Conservation (phyloP, 345 rosid genomes). For the Erysimum cheiranthoides region DNA sequence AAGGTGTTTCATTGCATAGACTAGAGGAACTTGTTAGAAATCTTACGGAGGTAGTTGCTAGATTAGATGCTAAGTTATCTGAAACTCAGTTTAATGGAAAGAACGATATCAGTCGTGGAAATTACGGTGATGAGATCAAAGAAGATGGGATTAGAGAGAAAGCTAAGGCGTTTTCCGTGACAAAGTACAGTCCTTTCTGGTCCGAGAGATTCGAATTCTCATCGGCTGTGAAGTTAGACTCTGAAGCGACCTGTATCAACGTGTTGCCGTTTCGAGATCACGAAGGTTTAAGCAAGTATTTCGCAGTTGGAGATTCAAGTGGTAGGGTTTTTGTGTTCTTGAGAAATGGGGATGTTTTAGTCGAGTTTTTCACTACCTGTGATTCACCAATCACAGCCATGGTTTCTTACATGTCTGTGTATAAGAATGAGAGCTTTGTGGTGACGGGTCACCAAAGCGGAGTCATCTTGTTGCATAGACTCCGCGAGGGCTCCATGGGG, state of each 20-base stretch:
- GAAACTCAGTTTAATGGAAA: slow-evolving; percentile 43
- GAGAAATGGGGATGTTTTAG: slow-evolving; percentile 82
- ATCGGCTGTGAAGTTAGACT: slow-evolving; percentile 82
- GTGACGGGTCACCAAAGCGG: slow-evolving; percentile 86
- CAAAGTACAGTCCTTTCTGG: slow-evolving; percentile 82
- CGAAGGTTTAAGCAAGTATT: slow-evolving; percentile 85
- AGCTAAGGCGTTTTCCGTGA: slow-evolving; percentile 56
- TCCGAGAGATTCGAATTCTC: slow-evolving; percentile 86
- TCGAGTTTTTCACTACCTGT: slow-evolving; percentile 58
- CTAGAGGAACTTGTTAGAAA: slow-evolving; percentile 79
- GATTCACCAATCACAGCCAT: slow-evolving; percentile 75
- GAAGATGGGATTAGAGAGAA: slow-evolving; percentile 50
- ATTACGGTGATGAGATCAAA: slow-evolving; percentile 15
- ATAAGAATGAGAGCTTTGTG: slow-evolving; percentile 77
- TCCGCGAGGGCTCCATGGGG: slow-evolving; percentile 61
- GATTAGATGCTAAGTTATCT: slow-evolving; percentile 60
- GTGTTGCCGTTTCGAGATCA: slow-evolving; percentile 81
- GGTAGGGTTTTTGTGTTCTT: slow-evolving; percentile 75
- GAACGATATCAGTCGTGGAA: slow-evolving; percentile 31
- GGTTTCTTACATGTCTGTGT: slow-evolving; percentile 73
- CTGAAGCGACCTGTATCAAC: slow-evolving; percentile 66
- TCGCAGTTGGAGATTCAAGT: slow-evolving; percentile 83
- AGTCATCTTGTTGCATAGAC: slow-evolving; percentile 64
- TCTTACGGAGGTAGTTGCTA: slow-evolving; percentile 70
- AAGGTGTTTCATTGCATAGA: slow-evolving; percentile 52